A percentile compares a stretch with the other conserved stretches of the same genome.
Evolutionary conservation across 1,139 yeast genomes (phyloP).

Genomic region (Casaregolazyma lundiana): DNA sequence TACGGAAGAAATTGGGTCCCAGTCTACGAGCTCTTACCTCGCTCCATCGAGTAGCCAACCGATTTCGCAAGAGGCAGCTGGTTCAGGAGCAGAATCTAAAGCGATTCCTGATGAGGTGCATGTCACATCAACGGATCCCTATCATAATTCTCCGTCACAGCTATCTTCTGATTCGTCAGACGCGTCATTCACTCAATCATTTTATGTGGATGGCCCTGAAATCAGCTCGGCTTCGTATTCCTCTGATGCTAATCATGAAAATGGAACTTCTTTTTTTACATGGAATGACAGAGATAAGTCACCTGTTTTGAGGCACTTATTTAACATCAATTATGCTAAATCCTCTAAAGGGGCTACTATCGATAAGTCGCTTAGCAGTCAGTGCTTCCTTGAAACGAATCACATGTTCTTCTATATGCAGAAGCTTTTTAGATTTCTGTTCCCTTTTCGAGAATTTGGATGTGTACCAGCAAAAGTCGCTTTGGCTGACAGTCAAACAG

Average conservation of each 20-base stretch:
- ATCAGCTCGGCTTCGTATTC: not conserved
- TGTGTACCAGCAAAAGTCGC: slow-evolving; percentile 26
- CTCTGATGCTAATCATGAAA: not conserved
- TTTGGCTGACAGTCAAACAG: slow-evolving; percentile 21
- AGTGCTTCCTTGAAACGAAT: slow-evolving; percentile 6
- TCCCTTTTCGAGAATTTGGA: slow-evolving; percentile 2
- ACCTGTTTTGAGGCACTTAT: not conserved
- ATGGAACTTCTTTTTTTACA: not conserved
- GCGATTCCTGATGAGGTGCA: no score
- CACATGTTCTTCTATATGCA: slow-evolving; percentile 17
- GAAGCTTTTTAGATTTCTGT: slow-evolving; percentile 8
- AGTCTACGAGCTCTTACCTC: not conserved
- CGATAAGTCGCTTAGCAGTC: slow-evolving; percentile 27
- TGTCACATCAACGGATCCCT: no score
- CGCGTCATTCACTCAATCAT: not conserved
- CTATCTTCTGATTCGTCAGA: no score
- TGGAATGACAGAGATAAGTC: not conserved
- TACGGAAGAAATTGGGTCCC: not conserved
- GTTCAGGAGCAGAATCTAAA: no score
- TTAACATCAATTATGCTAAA: slow-evolving; percentile 28
- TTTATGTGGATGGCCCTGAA: not conserved
- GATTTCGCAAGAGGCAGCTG: no score
- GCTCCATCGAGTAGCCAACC: no score
- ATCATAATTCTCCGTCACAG: no score
- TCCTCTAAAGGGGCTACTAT: slow-evolving; percentile 30